A percentile compares a stretch with the other conserved stretches of the same genome.
These are phyloP conservation scores for Cocos nucifera DNA, from an alignment of 176 grass and related monocot species.

Conservation along the genomic window DNA sequence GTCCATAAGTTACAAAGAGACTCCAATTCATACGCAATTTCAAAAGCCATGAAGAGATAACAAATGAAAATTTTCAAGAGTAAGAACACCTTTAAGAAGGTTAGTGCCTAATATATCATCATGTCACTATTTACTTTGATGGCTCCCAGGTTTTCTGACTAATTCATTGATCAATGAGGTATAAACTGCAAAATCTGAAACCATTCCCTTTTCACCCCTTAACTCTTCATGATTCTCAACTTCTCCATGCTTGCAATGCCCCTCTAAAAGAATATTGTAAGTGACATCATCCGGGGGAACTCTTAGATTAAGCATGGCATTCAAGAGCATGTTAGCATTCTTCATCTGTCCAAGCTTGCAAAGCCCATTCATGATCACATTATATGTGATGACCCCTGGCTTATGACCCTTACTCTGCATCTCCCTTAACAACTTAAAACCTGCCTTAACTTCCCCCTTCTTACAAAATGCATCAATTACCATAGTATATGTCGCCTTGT, in stretches of 20 bases:
- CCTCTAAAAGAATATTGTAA: conserved; percentile 85
- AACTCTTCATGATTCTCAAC: conserved; percentile 34
- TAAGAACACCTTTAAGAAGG: no score
- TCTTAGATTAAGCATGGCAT: conserved; percentile 72
- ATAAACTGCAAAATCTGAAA: conserved; percentile 60
- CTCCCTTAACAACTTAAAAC: conserved; percentile 63
- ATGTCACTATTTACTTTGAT: conserved; percentile 23
- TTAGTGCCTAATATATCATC: no score
- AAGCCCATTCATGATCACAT: conserved; percentile 79
- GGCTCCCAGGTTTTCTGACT: conserved; percentile 39
- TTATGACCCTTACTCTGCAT: conserved; percentile 61
- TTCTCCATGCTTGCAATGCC: conserved; percentile 63
- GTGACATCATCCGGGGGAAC: conserved; percentile 70
- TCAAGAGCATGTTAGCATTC: conserved; percentile 64
- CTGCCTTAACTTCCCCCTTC: conserved; percentile 53
- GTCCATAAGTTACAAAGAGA: no score
- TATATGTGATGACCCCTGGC: conserved; percentile 64
- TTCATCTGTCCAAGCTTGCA: conserved; percentile 77
- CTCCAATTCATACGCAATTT: no score
- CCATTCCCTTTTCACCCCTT: conserved; percentile 64
- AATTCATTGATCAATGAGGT: conserved; percentile 57
- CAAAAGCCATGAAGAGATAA: no score
- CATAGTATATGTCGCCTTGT: conserved; percentile 68
- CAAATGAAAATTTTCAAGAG: no score
- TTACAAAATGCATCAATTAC: conserved; percentile 80